Base-by-base conservation (phyloP, 371 early-diverging fungal species). In the Mucor velutinosus region DNA sequence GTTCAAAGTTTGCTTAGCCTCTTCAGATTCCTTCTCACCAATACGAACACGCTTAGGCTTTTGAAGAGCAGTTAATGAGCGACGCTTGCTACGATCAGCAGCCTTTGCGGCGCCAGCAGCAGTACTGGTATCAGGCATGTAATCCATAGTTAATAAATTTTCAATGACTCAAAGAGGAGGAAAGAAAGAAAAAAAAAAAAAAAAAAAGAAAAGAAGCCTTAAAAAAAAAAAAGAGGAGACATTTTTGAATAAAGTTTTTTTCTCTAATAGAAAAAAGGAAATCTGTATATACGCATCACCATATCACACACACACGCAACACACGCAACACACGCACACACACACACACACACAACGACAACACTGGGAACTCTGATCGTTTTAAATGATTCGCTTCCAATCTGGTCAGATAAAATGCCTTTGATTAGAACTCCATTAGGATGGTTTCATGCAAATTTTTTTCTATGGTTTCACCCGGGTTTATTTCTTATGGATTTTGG, bases 11-110 rank as follows among this genome's bases (percentile, higher is more conserved):
- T 79, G 79, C 64, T 82, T 79, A 53, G 78, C 74, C 49, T 77
- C 81, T 23, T 75, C 75, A 10, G 81, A 75, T 62, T 81, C 81
- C 51, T 70, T 78, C 39, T 81, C 79, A 35, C 78, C 73, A 47
- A 81, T 76, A 58, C 79, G 81, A 17, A 76, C 67, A 57, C 81
- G 76, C 39, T 74, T 76, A 1, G 71, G 66, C 35, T 76, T 78
- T 53, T 75, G 67, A 30, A 72, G 69, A n/a, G 71, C 65, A 11
- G 69, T 69, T 23, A 81, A 60, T 6, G 73, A 69, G 11, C 71
- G 67, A 41, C 76, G 78, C 49, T 81, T 78, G 35, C 67, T 71
- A 41, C 74, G 72, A 65, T 81, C 81, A 58, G 81, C 76, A 15
- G 70, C 60, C 19, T 65, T 71, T 4, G 81, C 81, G 56, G 81